phyloP scores from a whole-genome alignment of 148 eudicot species.

The Cornus florida region DNA sequence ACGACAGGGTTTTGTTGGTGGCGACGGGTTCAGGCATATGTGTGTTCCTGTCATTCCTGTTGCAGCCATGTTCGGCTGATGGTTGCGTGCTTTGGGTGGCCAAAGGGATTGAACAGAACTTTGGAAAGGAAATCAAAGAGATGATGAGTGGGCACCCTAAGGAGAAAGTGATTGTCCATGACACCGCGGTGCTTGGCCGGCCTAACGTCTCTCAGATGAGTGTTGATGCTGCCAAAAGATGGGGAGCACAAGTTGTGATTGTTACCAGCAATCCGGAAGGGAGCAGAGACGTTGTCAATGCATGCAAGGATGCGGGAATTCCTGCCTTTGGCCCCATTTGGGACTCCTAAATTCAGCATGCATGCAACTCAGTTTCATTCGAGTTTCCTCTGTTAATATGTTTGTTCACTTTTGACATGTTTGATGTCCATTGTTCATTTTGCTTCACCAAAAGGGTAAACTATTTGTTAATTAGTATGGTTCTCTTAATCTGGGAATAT shows the following conservation, averaged over 20 bases:
- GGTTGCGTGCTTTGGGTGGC: constrained; percentile 52
- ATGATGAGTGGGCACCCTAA: constrained; percentile 33
- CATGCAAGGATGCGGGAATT: constrained; percentile 42
- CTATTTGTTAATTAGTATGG: no score
- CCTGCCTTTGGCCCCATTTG: constrained; percentile 58
- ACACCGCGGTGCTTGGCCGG: constrained; percentile 45
- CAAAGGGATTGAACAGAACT: constrained; percentile 46
- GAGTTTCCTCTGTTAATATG: no score
- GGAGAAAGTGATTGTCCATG: constrained; percentile 49
- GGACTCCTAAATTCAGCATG: constrained; percentile 35
- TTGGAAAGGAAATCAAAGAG: constrained; percentile 42
- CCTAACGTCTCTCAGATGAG: constrained; percentile 47
- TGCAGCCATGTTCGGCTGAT: constrained; percentile 40
- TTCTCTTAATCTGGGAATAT: no score
- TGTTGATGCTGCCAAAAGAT: constrained; percentile 36
- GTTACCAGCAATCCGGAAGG: constrained; percentile 58
- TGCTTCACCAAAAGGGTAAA: no score
- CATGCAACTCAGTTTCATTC: no score
- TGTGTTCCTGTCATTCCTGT: constrained; percentile 43
- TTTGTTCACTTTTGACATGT: no score
- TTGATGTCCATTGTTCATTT: neutral
- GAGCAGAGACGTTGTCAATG: constrained; percentile 46
- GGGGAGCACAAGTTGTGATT: constrained; percentile 43
- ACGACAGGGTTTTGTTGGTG: constrained; percentile 40
- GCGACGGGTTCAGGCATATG: constrained; percentile 54